These are phyloP conservation scores for Moniliella sp. DNA, from an alignment of 1,284 basidiomycete genomes.

Conservation along the genomic window DNA sequence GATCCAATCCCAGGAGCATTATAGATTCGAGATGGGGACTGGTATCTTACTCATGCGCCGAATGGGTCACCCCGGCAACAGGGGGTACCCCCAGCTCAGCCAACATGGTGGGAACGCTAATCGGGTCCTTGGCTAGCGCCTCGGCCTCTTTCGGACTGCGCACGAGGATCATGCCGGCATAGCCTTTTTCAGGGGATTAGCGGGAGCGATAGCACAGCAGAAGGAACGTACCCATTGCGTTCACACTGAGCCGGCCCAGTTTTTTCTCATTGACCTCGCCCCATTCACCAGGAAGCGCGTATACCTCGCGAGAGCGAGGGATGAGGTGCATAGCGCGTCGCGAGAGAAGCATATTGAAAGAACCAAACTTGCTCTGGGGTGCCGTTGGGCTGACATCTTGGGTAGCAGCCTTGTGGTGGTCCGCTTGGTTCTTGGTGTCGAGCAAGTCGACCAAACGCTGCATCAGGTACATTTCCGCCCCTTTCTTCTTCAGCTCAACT, in stretches of 20 bases:
- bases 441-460: conserved; percentile 16
- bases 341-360: conserved; percentile 28
- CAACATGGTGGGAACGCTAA: no score
- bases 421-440: conserved; percentile 20
- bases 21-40: no score
- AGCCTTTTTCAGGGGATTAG: no score
- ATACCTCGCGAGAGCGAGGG: conserved; percentile 16
- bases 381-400: conserved; percentile 1
- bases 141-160: no score
- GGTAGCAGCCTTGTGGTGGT: conserved; percentile 4
- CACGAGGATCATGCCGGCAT: no score
- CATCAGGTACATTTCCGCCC: conserved; percentile 12
- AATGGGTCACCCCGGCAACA: no score
- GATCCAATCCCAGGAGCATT: no score
- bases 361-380: no score
- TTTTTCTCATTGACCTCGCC: neutral
- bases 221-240: conserved; percentile 4
- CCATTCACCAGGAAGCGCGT: conserved; percentile 1
- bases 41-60: no score
- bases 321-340: conserved; percentile 26
- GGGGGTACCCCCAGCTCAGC: no score
- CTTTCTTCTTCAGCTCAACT: conserved; percentile 2
- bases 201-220: no score
- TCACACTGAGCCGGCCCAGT: conserved; percentile 4
- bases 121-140: no score